phyloP scores from a whole-genome alignment of 2,329 filamentous ascomycete species.

The Leptoxyphium fumago region DNA sequence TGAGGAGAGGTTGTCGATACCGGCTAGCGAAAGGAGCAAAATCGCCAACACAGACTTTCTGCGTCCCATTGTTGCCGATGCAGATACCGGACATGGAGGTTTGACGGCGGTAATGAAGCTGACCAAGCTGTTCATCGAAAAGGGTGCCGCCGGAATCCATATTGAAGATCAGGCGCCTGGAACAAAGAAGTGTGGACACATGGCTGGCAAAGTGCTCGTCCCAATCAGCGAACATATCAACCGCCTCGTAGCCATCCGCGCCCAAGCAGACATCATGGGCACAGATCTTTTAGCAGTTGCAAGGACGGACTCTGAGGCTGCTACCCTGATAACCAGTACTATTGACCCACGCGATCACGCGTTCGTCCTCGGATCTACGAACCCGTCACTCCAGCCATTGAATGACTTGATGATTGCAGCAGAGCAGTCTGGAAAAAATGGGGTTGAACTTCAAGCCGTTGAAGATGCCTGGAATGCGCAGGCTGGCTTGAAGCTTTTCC shows the following conservation, averaged over 20 bases:
- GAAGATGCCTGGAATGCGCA: constrained; percentile 77
- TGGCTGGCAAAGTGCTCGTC: constrained; percentile 96
- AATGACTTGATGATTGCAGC: constrained; percentile 83
- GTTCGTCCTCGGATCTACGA: constrained; percentile 84
- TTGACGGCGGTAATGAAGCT: constrained; percentile 99
- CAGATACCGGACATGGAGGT: constrained; percentile 92
- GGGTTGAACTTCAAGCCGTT: constrained; percentile 70
- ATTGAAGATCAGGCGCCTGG: constrained; percentile 97
- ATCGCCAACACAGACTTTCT: constrained; percentile 82
- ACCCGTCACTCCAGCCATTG: constrained; percentile 67
- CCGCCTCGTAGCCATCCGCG: constrained; percentile 86
- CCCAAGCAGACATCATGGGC: constrained; percentile 98
- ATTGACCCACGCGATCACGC: constrained; percentile 91
- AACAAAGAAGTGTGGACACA: constrained; percentile 98
- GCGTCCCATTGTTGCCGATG: constrained; percentile 89
- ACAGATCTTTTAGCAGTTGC: constrained; percentile 79
- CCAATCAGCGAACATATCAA: constrained; percentile 98
- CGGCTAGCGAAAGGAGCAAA: constrained; percentile 56
- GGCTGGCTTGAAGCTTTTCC: constrained; percentile 74
- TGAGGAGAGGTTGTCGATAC: constrained; percentile 71
- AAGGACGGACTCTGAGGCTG: constrained; percentile 92
- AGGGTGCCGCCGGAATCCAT: constrained; percentile 92
- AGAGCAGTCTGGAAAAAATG: constrained; percentile 66
- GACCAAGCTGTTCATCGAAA: constrained; percentile 93
- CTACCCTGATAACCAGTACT: constrained; percentile 89